These are phyloP conservation scores for Plantago coronopus DNA, from an alignment of 305 asterid species.

Conservation along the genomic window DNA sequence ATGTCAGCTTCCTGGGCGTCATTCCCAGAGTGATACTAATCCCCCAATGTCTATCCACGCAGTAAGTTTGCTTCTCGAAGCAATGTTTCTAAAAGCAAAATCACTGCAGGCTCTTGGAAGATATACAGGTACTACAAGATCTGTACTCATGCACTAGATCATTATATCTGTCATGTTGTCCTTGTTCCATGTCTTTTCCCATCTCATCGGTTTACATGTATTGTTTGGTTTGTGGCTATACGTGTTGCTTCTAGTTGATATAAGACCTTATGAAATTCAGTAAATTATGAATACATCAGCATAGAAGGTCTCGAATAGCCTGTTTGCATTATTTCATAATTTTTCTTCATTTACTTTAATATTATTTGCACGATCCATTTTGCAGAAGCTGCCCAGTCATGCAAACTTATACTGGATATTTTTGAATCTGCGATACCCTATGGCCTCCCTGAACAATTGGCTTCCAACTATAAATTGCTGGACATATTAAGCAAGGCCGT, in stretches of 20 bases:
- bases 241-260: neutral
- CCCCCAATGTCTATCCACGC: slow-evolving; percentile 62
- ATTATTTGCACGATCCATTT: slow-evolving; percentile 14
- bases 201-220: neutral
- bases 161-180: neutral
- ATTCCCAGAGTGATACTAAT: slow-evolving; percentile 62
- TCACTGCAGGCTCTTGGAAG: slow-evolving; percentile 67
- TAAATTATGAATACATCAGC: too few relatives aligned
- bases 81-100: slow-evolving; percentile 71
- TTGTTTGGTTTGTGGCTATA: neutral
- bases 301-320: too few relatives aligned
- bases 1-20: slow-evolving; percentile 57
- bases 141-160: slow-evolving; percentile 2
- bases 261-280: too few relatives aligned
- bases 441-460: slow-evolving; percentile 59
- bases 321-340: too few relatives aligned
- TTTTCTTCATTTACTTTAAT: neutral
- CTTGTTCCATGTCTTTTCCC: neutral
- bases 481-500: slow-evolving; percentile 73
- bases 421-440: slow-evolving; percentile 72
- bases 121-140: slow-evolving; percentile 49
- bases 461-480: slow-evolving; percentile 58
- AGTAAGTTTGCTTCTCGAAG: slow-evolving; percentile 74
- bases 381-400: slow-evolving; percentile 87
- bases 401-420: slow-evolving; percentile 68